Evolutionary conservation across 805 yeast genomes (phyloP).

Genomic region (Barnettozyma pratensis): DNA sequence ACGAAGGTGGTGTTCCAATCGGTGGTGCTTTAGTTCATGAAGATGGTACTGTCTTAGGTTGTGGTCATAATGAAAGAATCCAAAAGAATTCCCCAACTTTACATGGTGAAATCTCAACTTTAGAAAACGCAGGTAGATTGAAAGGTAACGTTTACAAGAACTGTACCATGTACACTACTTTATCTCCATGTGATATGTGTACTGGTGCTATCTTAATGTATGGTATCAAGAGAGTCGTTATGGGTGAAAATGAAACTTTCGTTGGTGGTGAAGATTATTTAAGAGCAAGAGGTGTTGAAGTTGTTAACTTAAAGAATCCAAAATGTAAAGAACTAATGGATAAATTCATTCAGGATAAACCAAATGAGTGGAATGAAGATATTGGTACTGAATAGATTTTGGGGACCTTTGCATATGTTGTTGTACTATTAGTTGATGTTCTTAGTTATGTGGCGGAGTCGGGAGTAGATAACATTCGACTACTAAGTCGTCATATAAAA

Average conservation of each 20-base stretch:
- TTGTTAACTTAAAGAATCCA: slow-evolving; percentile 52
- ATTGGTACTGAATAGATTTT: slow-evolving; percentile 44
- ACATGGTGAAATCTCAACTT: slow-evolving; percentile 88
- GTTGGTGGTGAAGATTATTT: slow-evolving; percentile 80
- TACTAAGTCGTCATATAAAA: too few relatives aligned
- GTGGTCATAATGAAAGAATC: slow-evolving; percentile 87
- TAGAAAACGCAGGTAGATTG: slow-evolving; percentile 88
- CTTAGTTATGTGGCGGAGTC: too few relatives aligned
- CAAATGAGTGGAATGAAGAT: slow-evolving; percentile 79
- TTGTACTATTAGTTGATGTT: too few relatives aligned
- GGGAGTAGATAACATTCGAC: too few relatives aligned
- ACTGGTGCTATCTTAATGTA: slow-evolving; percentile 88
- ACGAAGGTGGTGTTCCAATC: slow-evolving; percentile 12
- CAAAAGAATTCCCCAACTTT: slow-evolving; percentile 80
- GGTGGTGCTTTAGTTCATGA: slow-evolving; percentile 69
- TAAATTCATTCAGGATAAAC: slow-evolving; percentile 70
- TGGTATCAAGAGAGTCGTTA: slow-evolving; percentile 79
- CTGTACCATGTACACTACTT: slow-evolving; percentile 83
- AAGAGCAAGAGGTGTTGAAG: slow-evolving; percentile 61
- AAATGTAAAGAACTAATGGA: slow-evolving; percentile 70
- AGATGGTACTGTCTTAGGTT: slow-evolving; percentile 78
- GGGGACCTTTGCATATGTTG: too few relatives aligned
- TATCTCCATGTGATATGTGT: slow-evolving; percentile 95
- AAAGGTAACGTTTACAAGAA: slow-evolving; percentile 73
- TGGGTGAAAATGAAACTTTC: slow-evolving; percentile 85